phyloP scores from a whole-genome alignment of 1,284 basidiomycete species.

The Pascua guehoae region DNA sequence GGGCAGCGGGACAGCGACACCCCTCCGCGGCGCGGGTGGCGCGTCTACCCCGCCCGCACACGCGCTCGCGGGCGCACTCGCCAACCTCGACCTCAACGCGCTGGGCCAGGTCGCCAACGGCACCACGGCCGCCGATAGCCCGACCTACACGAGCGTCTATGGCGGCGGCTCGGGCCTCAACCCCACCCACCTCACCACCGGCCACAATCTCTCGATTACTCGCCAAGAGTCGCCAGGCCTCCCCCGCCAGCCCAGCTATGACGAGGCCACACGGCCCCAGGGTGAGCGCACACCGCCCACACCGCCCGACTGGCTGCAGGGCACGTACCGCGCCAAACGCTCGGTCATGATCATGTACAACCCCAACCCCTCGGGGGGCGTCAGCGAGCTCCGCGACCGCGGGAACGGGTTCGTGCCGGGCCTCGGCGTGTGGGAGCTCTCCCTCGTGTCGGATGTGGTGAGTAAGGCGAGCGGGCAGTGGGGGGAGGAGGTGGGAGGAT shows the following conservation, averaged over 20 bases:
- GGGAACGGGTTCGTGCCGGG: slow-evolving; percentile 22
- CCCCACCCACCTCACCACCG: slow-evolving; percentile 3
- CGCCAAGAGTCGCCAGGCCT: slow-evolving; percentile 8
- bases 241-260: slow-evolving; percentile 4
- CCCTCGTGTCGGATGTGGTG: slow-evolving; percentile 28
- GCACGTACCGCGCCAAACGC: slow-evolving; percentile 15
- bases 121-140: neutral
- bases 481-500: too few relatives aligned
- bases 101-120: neutral
- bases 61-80: slow-evolving; percentile 12
- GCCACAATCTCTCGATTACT: slow-evolving; percentile 2
- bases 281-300: neutral
- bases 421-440: slow-evolving; percentile 27
- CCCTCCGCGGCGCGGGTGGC: neutral
- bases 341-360: slow-evolving; percentile 29
- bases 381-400: slow-evolving; percentile 22
- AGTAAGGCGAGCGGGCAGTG: slow-evolving; percentile 2
- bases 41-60: slow-evolving; percentile 1
- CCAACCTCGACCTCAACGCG: slow-evolving; percentile 11
- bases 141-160: neutral
- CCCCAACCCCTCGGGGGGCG: slow-evolving; percentile 20
- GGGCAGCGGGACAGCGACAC: slow-evolving; percentile 5
- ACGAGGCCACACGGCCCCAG: neutral
- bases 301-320: slow-evolving; percentile 24
- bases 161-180: neutral